phyloP scores from a whole-genome alignment of 1,139 yeast species.

The Pichia cactophila region DNA sequence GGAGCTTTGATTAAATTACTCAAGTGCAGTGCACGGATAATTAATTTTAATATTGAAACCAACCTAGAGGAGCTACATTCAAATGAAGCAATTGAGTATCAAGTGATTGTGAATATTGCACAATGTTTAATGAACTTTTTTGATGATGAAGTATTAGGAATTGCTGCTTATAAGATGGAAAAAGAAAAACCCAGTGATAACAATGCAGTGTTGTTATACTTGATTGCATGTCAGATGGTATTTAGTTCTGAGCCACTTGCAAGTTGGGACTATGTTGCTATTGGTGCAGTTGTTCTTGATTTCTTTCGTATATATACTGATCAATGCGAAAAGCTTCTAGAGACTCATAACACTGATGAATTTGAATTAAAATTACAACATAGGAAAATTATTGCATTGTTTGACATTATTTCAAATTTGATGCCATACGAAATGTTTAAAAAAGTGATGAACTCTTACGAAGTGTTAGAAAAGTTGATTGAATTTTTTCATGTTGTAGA shows the following conservation, averaged over 20 bases:
- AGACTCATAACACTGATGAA: conserved; percentile 16
- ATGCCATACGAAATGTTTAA: conserved; percentile 45
- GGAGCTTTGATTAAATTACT: conserved; percentile 3
- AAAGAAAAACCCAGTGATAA: background rate
- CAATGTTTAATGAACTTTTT: conserved; percentile 4
- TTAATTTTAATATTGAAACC: conserved; percentile 1
- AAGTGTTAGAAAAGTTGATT: conserved; percentile 40
- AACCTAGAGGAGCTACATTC: conserved; percentile 4
- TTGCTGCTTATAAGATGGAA: conserved; percentile 5
- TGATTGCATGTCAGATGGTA: conserved; percentile 8
- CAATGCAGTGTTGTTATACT: conserved; percentile 1
- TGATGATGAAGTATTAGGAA: conserved; percentile 9
- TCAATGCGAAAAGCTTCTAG: conserved; percentile 12
- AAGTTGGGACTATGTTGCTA: conserved; percentile 7
- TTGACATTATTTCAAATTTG: conserved; percentile 49
- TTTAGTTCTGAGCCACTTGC: conserved; percentile 2
- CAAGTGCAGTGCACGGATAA: conserved; percentile 1
- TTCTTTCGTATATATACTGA: conserved; percentile 28
- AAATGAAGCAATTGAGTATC: background rate
- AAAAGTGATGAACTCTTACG: conserved; percentile 44
- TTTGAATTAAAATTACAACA: conserved; percentile 12
- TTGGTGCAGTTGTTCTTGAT: conserved; percentile 25
- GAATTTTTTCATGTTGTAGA: conserved; percentile 43
- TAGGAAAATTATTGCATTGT: conserved; percentile 21
- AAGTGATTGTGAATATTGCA: conserved; percentile 2